Conservation (phyloP, 768 basidiomycete species). For the Harrya chromipes region DNA sequence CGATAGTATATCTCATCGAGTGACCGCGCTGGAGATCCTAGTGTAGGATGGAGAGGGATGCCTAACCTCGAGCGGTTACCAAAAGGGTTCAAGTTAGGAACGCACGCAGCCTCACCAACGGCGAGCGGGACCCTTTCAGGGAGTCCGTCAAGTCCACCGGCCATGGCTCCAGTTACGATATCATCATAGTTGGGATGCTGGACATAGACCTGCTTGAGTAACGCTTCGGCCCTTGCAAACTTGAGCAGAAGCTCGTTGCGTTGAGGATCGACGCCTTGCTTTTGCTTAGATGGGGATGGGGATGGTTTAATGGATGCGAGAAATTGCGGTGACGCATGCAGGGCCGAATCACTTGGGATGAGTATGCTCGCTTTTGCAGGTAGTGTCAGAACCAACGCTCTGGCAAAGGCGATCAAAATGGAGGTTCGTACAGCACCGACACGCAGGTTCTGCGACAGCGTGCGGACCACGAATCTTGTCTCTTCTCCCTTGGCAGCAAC, state of each 20-base stretch:
- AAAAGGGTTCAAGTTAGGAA: constrained; percentile 7
- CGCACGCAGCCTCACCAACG: constrained; percentile 51
- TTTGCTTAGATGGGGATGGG: constrained; percentile 21
- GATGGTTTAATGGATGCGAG: constrained; percentile 18
- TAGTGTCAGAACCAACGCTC: constrained; percentile 67
- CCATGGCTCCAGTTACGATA: constrained; percentile 58
- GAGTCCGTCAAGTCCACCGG: constrained; percentile 59
- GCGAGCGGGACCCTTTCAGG: constrained; percentile 59
- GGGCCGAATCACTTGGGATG: constrained; percentile 22
- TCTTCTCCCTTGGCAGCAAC: constrained; percentile 86
- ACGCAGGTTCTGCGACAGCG: constrained; percentile 69
- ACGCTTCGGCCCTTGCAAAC: constrained; percentile 56
- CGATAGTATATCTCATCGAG: constrained; percentile 79
- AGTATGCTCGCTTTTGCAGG: constrained; percentile 27
- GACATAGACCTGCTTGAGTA: constrained; percentile 71
- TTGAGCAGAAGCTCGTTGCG: constrained; percentile 38
- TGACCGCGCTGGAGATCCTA: constrained; percentile 85
- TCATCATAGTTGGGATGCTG: constrained; percentile 76
- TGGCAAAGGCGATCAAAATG: constrained; percentile 74
- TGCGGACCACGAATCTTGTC: constrained; percentile 76
- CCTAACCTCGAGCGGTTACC: constrained; percentile 40
- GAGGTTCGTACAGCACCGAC: constrained; percentile 88
- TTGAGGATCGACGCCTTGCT: constrained; percentile 28
- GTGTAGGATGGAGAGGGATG: constrained; percentile 79
- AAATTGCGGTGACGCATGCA: constrained; percentile 25